Evolutionary conservation across 805 yeast species (phyloP).

Genomic region (Diddensiella caesifluorescens): DNA sequence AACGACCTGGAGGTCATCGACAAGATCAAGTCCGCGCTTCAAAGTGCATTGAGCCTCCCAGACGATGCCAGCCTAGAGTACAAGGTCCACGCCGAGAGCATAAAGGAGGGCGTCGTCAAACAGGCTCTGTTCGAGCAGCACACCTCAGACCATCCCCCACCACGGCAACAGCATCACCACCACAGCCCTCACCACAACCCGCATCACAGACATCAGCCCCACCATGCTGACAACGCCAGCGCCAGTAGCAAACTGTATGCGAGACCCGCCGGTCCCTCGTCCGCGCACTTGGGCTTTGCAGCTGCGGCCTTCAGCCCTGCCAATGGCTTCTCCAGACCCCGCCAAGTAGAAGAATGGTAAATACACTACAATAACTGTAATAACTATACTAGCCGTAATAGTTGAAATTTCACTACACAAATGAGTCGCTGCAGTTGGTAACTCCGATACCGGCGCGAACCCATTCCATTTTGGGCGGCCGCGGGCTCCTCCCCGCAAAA

Average conservation of each 20-base stretch:
- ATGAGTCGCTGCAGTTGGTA: no score
- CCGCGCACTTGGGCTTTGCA: no score
- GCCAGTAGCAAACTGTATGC: no score
- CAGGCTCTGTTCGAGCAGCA: conserved; percentile 16
- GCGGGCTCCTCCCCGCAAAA: no score
- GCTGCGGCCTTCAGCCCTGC: background rate
- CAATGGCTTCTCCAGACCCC: conserved; percentile 1
- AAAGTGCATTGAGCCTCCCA: conserved; percentile 16
- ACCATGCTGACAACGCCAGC: background rate
- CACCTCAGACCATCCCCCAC: background rate
- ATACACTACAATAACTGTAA: no score
- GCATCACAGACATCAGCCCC: conserved; percentile 3
- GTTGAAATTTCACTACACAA: no score
- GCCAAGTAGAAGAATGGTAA: conserved; percentile 1
- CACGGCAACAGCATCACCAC: conserved; percentile 7
- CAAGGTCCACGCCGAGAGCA: conserved; percentile 29
- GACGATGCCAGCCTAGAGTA: conserved; percentile 23
- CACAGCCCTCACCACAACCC: conserved; percentile 1
- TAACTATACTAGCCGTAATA: no score
- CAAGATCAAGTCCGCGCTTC: conserved; percentile 22
- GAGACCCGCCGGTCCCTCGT: no score
- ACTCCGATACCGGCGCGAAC: no score
- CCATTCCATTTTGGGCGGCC: no score
- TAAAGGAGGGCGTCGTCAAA: conserved; percentile 26
- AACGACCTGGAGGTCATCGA: conserved; percentile 29